These are phyloP conservation scores for Colletotrichum viniferum DNA, from an alignment of 2,329 filamentous ascomycete species.

Conservation along the genomic window DNA sequence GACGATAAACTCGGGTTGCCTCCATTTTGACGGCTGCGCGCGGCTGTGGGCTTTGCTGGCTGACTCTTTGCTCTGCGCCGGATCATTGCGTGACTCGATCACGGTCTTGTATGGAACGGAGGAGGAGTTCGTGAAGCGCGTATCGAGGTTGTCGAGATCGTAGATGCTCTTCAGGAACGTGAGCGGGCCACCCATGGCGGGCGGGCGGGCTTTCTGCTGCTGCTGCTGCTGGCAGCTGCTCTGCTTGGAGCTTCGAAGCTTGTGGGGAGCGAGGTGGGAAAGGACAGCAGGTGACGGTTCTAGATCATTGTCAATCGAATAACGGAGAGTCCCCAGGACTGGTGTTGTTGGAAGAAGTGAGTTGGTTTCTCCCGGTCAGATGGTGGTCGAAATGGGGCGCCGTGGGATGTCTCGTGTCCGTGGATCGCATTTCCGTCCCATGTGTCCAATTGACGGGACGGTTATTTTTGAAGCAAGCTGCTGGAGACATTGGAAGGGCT, in stretches of 20 bases:
- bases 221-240: not conserved
- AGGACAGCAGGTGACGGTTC: not conserved
- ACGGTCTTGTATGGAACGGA: constrained; percentile 67
- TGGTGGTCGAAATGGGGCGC: not conserved
- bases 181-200: constrained; percentile 43
- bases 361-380: not conserved
- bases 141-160: constrained; percentile 66
- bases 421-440: constrained; percentile 14
- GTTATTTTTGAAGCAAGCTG: constrained; percentile 7
- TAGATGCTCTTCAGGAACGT: constrained; percentile 60
- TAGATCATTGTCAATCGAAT: not conserved
- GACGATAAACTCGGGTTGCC: constrained; percentile 81
- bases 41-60: constrained; percentile 46
- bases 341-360: not conserved
- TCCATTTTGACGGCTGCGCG: constrained; percentile 76
- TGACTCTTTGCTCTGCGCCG: constrained; percentile 40
- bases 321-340: not conserved
- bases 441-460: constrained; percentile 1
- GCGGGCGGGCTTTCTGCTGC: constrained; percentile 21
- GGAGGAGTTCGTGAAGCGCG: constrained; percentile 71
- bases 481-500: not conserved
- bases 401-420: constrained; percentile 14
- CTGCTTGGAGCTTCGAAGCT: not conserved
- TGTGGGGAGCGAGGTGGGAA: not conserved
- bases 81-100: constrained; percentile 50